Conservation (phyloP, 1,284 basidiomycete species). For the Microbotryum violaceum region DNA sequence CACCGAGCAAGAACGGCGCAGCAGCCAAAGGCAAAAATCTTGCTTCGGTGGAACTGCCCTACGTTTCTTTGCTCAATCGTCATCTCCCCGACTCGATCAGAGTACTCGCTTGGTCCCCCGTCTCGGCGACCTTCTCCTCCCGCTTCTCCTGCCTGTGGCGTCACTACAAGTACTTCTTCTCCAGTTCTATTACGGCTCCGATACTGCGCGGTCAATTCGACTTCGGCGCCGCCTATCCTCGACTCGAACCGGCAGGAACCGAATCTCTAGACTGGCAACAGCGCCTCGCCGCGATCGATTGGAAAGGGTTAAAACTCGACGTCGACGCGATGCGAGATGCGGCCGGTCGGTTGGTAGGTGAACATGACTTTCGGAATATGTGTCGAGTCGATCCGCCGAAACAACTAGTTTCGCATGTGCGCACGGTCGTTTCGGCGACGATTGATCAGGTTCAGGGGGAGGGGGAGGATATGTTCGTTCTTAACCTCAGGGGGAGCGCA, state of each 20-base stretch:
- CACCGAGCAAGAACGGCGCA: neutral
- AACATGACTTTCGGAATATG: constrained; percentile 93
- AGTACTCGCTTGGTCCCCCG: constrained; percentile 90
- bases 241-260: neutral
- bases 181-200: constrained; percentile 33
- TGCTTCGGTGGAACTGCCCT: constrained; percentile 57
- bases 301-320: constrained; percentile 54
- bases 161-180: constrained; percentile 98
- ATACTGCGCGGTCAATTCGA: constrained; percentile 19
- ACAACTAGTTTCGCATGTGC: constrained; percentile 72
- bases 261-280: constrained; percentile 17
- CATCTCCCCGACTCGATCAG: constrained; percentile 83
- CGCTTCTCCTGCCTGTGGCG: constrained; percentile 78
- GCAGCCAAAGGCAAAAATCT: neutral
- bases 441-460: constrained; percentile 45
- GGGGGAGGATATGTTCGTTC: constrained; percentile 27
- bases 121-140: constrained; percentile 71
- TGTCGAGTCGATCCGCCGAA: constrained; percentile 93
- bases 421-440: constrained; percentile 58
- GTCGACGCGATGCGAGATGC: constrained; percentile 68
- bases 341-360: constrained; percentile 65
- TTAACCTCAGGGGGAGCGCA: constrained; percentile 28
- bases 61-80: constrained; percentile 76
- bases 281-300: constrained; percentile 28
- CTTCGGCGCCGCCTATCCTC: constrained; percentile 22